These are phyloP conservation scores for Cercospora sojina DNA, from an alignment of 2,329 filamentous ascomycete species.

Conservation along the genomic window DNA sequence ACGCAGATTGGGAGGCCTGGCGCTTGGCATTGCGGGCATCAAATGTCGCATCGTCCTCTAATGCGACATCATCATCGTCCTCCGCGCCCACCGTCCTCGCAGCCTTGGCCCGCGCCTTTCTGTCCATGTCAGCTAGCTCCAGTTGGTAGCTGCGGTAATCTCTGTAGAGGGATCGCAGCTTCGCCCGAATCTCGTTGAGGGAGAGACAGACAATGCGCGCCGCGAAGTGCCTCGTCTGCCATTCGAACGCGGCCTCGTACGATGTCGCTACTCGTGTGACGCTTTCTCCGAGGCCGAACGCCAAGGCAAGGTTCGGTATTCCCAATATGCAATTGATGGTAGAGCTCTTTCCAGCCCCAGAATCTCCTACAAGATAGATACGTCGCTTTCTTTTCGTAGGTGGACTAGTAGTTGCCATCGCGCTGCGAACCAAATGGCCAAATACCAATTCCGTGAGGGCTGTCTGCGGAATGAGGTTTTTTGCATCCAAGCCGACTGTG, in stretches of 20 bases:
- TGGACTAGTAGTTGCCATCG: not conserved
- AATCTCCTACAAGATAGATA: constrained; percentile 17
- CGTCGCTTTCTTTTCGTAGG: constrained; percentile 7
- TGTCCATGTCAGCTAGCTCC: not conserved
- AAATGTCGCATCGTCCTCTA: not conserved
- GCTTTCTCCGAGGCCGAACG: not conserved
- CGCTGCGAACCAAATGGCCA: not conserved
- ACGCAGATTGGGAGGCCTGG: constrained; percentile 6
- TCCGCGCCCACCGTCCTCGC: not conserved
- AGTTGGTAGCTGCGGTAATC: constrained; percentile 8
- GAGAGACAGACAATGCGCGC: constrained; percentile 6
- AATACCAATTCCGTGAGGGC: not conserved
- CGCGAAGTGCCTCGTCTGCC: not conserved
- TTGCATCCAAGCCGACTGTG: not conserved
- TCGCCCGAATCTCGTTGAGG: not conserved
- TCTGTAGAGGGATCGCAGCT: not conserved
- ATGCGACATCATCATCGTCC: not conserved
- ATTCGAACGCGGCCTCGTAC: constrained; percentile 4
- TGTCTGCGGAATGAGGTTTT: not conserved
- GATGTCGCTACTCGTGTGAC: constrained; percentile 15
- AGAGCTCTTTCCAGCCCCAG: constrained; percentile 16
- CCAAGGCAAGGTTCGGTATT: not conserved
- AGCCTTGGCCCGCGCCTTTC: not conserved
- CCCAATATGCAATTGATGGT: constrained; percentile 14
- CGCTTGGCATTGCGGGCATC: not conserved